These are phyloP conservation scores for Lenwebbia sp. DNA, from an alignment of 345 rosid species.

Conservation along the genomic window DNA sequence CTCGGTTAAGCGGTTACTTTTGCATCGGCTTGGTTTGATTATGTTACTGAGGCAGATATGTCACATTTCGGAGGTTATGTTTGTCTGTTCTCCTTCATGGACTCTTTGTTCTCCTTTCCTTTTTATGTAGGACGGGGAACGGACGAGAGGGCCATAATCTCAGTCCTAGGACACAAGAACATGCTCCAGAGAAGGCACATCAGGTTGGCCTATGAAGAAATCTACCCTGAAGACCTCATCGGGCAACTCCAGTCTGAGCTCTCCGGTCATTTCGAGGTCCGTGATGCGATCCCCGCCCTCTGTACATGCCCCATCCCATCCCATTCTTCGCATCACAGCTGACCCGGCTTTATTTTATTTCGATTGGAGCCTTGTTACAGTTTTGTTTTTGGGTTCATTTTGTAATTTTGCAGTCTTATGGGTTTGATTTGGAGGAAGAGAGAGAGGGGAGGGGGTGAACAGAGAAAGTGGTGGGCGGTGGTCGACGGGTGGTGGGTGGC, in stretches of 20 bases:
- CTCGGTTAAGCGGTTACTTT: not conserved
- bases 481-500: not conserved
- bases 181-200: constrained; percentile 55
- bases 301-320: not conserved
- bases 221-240: constrained; percentile 62
- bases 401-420: not conserved
- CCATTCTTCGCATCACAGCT: not conserved
- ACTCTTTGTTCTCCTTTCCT: not conserved
- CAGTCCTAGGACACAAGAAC: constrained; percentile 52
- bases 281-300: not conserved
- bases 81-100: too few relatives aligned
- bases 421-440: not conserved
- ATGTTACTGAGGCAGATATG: not conserved
- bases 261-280: constrained; percentile 51
- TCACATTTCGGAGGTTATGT: not conserved
- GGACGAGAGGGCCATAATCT: constrained; percentile 49
- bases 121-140: constrained; percentile 61
- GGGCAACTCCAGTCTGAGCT: constrained; percentile 54
- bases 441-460: not conserved
- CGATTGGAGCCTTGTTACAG: constrained; percentile 32
- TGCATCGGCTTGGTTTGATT: not conserved
- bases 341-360: not conserved
- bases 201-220: constrained; percentile 49
- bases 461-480: not conserved
- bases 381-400: not conserved